These are phyloP conservation scores for Aspergillus hancockii DNA, from an alignment of 495 filamentous ascomycete species.

Conservation along the genomic window DNA sequence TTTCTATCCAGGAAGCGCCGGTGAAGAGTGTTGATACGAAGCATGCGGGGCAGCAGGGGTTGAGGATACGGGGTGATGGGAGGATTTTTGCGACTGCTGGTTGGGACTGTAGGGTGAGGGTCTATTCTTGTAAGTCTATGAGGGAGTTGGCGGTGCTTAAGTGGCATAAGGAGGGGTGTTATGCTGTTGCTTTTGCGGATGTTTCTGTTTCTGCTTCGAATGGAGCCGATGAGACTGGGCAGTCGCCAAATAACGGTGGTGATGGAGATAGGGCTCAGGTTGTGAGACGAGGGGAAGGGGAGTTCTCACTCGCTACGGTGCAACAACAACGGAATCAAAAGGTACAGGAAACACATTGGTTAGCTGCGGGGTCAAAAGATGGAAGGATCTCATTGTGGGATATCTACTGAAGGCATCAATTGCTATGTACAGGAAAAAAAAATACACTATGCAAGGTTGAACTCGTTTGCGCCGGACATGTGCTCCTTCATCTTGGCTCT, in stretches of 20 bases:
- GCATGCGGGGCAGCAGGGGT: slow-evolving; percentile 84
- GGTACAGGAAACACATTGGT: slow-evolving; percentile 77
- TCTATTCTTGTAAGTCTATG: slow-evolving; percentile 80
- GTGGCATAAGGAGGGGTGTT: slow-evolving; percentile 91
- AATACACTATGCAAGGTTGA: slow-evolving; percentile 73
- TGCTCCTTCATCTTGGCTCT: slow-evolving; percentile 76
- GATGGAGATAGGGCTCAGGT: slow-evolving; percentile 9
- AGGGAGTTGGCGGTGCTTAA: slow-evolving; percentile 91
- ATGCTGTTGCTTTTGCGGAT: slow-evolving; percentile 77
- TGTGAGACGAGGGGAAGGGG: slow-evolving; percentile 1
- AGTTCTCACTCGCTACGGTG: slow-evolving; percentile 46
- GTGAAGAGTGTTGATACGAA: slow-evolving; percentile 70
- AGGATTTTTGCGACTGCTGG: slow-evolving; percentile 88
- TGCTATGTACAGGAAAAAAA: slow-evolving; percentile 27
- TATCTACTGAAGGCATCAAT: slow-evolving; percentile 65
- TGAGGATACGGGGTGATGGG: slow-evolving; percentile 76
- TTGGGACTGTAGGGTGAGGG: slow-evolving; percentile 80
- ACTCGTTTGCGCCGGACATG: slow-evolving; percentile 75
- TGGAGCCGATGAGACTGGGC: not conserved
- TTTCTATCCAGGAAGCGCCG: slow-evolving; percentile 38
- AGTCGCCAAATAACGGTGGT: not conserved
- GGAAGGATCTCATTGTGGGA: slow-evolving; percentile 97
- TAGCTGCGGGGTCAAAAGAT: slow-evolving; percentile 90
- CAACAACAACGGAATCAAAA: slow-evolving; percentile 64
- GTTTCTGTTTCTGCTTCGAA: slow-evolving; percentile 3